These are phyloP conservation scores for Rhynchosporium graminicola DNA, from an alignment of 2,329 filamentous ascomycete species.

Conservation along the genomic window DNA sequence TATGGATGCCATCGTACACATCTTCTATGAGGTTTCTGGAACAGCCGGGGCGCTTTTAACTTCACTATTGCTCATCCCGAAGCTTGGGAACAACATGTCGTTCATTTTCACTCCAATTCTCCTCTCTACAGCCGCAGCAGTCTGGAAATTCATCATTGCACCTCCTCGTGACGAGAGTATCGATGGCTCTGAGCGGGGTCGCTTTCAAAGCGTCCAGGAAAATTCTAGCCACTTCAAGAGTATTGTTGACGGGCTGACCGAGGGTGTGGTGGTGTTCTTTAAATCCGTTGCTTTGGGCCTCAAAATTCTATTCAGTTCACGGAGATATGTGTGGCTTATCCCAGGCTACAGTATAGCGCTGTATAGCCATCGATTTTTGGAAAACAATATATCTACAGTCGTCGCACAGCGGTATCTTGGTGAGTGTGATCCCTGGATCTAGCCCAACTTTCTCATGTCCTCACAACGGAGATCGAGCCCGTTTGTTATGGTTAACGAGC, in stretches of 20 bases:
- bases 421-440: neutral
- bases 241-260: neutral
- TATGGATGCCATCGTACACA: slow-evolving; percentile 12
- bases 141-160: slow-evolving; percentile 4
- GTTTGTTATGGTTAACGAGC: neutral
- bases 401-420: slow-evolving; percentile 12
- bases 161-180: neutral
- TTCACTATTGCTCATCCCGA: neutral
- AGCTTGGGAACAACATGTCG: slow-evolving; percentile 13
- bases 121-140: neutral
- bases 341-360: slow-evolving; percentile 10
- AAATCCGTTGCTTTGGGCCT: slow-evolving; percentile 1
- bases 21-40: slow-evolving; percentile 10
- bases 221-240: neutral
- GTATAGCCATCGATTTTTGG: slow-evolving; percentile 11
- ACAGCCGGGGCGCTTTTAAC: slow-evolving; percentile 1
- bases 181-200: neutral
- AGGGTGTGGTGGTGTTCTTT: slow-evolving; percentile 7
- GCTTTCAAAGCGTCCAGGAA: neutral
- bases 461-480: neutral
- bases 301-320: slow-evolving; percentile 8
- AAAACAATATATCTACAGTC: slow-evolving; percentile 6
- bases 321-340: slow-evolving; percentile 6
- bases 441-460: neutral
- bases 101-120: slow-evolving; percentile 9